Percentiles rank a stretch among this genome's conserved stretches.
Conservation (phyloP, 2,329 filamentous ascomycete species). For the Aspergillus arachidicola region DNA sequence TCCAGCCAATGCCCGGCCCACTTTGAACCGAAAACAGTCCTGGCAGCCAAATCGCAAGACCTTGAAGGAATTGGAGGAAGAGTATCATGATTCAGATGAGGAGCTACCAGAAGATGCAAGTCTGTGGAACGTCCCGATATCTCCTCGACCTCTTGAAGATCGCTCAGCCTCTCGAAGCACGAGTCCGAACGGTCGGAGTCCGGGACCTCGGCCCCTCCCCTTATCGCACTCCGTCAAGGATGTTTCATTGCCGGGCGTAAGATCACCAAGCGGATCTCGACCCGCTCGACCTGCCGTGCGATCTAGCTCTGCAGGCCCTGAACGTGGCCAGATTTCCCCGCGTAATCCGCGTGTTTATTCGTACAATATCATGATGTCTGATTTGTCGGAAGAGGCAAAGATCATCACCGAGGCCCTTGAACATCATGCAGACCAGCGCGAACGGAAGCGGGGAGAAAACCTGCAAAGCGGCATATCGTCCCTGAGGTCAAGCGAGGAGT, state of each 20-base stretch:
- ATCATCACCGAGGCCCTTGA: constrained; percentile 63
- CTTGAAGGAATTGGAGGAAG: constrained; percentile 51
- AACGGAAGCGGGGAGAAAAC: constrained; percentile 48
- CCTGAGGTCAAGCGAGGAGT: constrained; percentile 41
- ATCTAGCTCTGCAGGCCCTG: constrained; percentile 45
- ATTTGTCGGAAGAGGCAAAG: constrained; percentile 62
- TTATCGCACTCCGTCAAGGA: constrained; percentile 42
- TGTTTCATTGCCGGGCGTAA: constrained; percentile 23
- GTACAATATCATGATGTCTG: constrained; percentile 60
- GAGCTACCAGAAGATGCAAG: constrained; percentile 54
- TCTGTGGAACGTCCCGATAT: constrained; percentile 54
- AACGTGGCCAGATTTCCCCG: constrained; percentile 44
- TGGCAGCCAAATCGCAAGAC: constrained; percentile 51
- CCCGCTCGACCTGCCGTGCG: constrained; percentile 31
- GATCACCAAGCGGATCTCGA: constrained; percentile 35
- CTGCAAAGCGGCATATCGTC: constrained; percentile 48
- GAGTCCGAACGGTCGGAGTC: constrained; percentile 46
- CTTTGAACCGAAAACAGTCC: constrained; percentile 38
- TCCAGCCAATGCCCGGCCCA: constrained; percentile 22
- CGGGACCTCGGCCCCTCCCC: constrained; percentile 45
- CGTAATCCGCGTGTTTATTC: constrained; percentile 56
- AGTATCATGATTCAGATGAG: constrained; percentile 55
- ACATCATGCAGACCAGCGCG: constrained; percentile 55
- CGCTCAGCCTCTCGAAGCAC: constrained; percentile 41
- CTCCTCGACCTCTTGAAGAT: constrained; percentile 46